A percentile compares a stretch with the other conserved stretches of the same genome.
Conservation (phyloP, 768 basidiomycete genomes). For the Amyloporia xantha region DNA sequence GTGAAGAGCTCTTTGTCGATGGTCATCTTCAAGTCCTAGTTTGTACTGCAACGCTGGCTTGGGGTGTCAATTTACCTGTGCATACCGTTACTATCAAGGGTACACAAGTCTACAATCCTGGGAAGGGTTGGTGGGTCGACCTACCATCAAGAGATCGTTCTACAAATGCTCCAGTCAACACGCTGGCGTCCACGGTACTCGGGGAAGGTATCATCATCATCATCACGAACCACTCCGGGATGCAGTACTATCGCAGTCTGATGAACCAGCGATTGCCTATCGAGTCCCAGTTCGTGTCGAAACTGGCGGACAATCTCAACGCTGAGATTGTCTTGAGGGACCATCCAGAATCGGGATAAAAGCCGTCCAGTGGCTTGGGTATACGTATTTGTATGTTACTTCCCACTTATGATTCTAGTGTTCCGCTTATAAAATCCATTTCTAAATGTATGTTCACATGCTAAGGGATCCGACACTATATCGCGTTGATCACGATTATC, state of each 20-base stretch:
- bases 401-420: too few species aligned
- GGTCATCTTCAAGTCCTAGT: slow-evolving; percentile 91
- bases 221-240: slow-evolving; percentile 94
- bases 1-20: slow-evolving; percentile 94
- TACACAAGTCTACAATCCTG: slow-evolving; percentile 99
- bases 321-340: slow-evolving; percentile 96
- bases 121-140: slow-evolving; percentile 97
- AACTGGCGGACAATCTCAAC: slow-evolving; percentile 91
- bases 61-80: slow-evolving; percentile 98
- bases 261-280: slow-evolving; percentile 98
- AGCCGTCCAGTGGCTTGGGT: slow-evolving; percentile 95
- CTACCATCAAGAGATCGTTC: slow-evolving; percentile 88
- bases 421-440: slow-evolving; percentile 10
- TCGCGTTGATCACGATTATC: slow-evolving; percentile 83
- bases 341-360: slow-evolving; percentile 93
- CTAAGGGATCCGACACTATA: slow-evolving; percentile 84
- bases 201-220: slow-evolving; percentile 98
- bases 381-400: slow-evolving; percentile 87
- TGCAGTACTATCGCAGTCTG: slow-evolving; percentile 94
- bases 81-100: slow-evolving; percentile 99
- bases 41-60: slow-evolving; percentile 96
- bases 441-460: slow-evolving; percentile 87
- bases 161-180: slow-evolving; percentile 98
- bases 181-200: slow-evolving; percentile 93
- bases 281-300: slow-evolving; percentile 89